phyloP scores from a whole-genome alignment of 2,329 filamentous ascomycete species.

The Neopestalotiopsis clavispora region DNA sequence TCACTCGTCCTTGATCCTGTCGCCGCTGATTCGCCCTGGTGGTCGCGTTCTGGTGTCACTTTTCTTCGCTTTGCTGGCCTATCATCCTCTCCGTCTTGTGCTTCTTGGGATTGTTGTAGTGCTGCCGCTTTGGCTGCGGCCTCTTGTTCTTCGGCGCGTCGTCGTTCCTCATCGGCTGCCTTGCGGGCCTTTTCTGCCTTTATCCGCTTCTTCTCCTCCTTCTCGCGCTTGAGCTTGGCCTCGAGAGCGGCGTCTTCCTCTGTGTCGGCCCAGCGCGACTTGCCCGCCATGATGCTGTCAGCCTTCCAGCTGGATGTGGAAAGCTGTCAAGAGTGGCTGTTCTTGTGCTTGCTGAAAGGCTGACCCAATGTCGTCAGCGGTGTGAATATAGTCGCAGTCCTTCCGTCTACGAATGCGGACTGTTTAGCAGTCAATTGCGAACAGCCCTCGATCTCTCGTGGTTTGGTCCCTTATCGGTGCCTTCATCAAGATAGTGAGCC shows the following conservation, averaged over 20 bases:
- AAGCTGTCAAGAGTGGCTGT: background rate
- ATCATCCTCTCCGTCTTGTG: constrained; percentile 37
- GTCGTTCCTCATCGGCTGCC: constrained; percentile 56
- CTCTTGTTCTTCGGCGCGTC: constrained; percentile 16
- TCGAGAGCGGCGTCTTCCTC: constrained; percentile 80
- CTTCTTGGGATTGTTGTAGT: constrained; percentile 38
- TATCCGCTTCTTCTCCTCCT: constrained; percentile 84
- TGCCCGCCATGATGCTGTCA: constrained; percentile 58
- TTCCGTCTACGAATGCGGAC: background rate
- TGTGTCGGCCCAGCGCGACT: constrained; percentile 87
- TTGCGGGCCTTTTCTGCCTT: constrained; percentile 83
- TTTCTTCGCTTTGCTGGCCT: constrained; percentile 66
- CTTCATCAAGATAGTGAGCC: background rate
- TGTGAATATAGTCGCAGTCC: background rate
- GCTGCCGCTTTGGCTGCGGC: constrained; percentile 20
- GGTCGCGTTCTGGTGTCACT: constrained; percentile 52
- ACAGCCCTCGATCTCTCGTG: background rate
- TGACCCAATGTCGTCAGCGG: background rate
- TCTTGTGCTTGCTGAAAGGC: background rate
- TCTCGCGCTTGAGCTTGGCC: constrained; percentile 76
- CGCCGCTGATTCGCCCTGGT: constrained; percentile 25
- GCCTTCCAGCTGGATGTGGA: background rate
- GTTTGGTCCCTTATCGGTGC: constrained; percentile 8
- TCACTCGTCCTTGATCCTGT: constrained; percentile 18
- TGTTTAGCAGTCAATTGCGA: background rate